Base-by-base conservation (phyloP, 129 eudicot genomes). In the Helichrysum umbraculigerum region DNA sequence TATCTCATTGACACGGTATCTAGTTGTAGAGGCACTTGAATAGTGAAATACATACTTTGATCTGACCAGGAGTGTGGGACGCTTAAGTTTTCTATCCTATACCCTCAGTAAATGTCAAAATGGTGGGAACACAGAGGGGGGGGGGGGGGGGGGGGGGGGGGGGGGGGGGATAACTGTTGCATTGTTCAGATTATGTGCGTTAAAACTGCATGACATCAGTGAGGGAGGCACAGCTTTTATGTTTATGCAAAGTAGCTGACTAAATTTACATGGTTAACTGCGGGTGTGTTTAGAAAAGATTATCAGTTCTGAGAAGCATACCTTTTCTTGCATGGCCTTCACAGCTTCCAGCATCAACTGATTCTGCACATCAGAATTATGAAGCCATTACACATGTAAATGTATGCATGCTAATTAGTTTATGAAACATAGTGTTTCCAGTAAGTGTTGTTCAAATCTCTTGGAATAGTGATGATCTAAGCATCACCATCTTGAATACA, bases 321-420 rank as follows among this genome's bases (percentile, higher is more conserved):
- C 84, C 76, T 81, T 61, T 5, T 68, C 80, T 59, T 74, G 80
- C 63, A 81, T 69, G 30, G 75, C 56, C 60, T 74, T 60, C 60
- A 68, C 76, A 47, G 42, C 29, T 58, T 59, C 84, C 73, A 68
- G 11, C 80, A 74, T 75, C 56, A 81, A 28, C 56, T 81, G 76
- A 9, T 70, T 58, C 80, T 81, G 72, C 75, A 68, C 25, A 22
- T 59, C 65, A 59, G 22, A 54, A 9, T 16, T 1, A 15, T 12
- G 60, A 54, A 54, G 6, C 8, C 60, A n/a, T 54, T 54, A 59
- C 33, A 19, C 34, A 35, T 66, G 44, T 2, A 7, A 33, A 16
- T 33, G 12, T 21, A 22, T 22, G 1, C 14, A 66, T 66, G 34
- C 47, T 3, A 34, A 66, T 66, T 34, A 35, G 50, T 32, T 16